Percentiles rank a stretch among this genome's conserved stretches.
Conservation (phyloP, 495 filamentous ascomycete species). For the Ascodesmis nigricans region DNA sequence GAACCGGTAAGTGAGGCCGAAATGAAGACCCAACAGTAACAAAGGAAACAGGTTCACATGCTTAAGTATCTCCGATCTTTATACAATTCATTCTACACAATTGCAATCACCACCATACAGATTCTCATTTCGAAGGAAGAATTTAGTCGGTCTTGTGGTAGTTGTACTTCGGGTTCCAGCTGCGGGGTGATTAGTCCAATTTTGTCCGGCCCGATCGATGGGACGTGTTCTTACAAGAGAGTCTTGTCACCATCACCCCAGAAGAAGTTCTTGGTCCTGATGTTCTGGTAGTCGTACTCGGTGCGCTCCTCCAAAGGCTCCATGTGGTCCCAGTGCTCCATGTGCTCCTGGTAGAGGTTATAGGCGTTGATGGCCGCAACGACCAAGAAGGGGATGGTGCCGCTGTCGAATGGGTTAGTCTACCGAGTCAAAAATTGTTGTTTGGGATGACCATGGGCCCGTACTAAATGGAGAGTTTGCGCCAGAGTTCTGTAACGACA, state of each 20-base stretch:
- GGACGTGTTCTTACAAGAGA: slow-evolving; percentile 37
- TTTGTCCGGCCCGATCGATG: background rate
- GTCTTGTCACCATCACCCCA: slow-evolving; percentile 87
- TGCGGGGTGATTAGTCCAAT: slow-evolving; percentile 21
- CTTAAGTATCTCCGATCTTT: too few species aligned
- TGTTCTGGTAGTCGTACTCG: slow-evolving; percentile 89
- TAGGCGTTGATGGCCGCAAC: slow-evolving; percentile 58
- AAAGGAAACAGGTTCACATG: too few species aligned
- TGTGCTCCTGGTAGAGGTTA: slow-evolving; percentile 78
- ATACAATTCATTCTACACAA: too few species aligned
- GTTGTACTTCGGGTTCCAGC: slow-evolving; percentile 90
- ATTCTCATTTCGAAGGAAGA: too few species aligned
- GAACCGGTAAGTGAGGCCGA: too few species aligned
- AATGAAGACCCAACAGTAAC: too few species aligned
- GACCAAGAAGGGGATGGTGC: slow-evolving; percentile 44
- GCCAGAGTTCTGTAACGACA: slow-evolving; percentile 52
- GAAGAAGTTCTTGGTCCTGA: slow-evolving; percentile 69
- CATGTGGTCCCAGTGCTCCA: slow-evolving; percentile 80
- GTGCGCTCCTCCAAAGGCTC: slow-evolving; percentile 66
- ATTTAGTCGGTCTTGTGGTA: slow-evolving; percentile 46
- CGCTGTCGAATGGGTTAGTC: slow-evolving; percentile 26
- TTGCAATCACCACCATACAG: too few species aligned
- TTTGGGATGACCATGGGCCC: slow-evolving; percentile 13
- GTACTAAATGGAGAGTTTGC: slow-evolving; percentile 84
- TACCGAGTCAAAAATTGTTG: background rate